Evolutionary conservation across 2,329 filamentous ascomycete species (phyloP), one percentile per base, ranked within the genome.

Genomic region (Ascochyta fabae): DNA sequence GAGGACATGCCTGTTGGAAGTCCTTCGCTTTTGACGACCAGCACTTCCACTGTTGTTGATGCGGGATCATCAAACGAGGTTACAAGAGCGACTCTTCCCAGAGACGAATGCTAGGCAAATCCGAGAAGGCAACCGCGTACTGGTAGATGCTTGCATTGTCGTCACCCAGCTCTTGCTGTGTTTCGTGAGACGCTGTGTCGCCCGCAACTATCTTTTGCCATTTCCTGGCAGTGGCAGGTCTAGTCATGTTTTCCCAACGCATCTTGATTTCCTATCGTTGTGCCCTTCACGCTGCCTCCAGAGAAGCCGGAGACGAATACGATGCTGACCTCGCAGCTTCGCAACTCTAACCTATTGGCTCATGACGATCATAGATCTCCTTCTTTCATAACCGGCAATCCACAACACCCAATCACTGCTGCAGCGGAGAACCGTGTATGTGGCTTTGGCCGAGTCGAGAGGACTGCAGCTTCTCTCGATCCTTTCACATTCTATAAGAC

Each of bases 401-500:
- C 58, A 44, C 60, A 53, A 49, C 36, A 53, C 51, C 23, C 3
- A 48, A 41, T 42, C 43, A 55, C 56, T 50, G 26, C 55, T 59
- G 62, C 60, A 43, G 44, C 47, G 12, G 47, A 48, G 38, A 52
- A 38, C 42, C 44, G 46, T 24, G 40, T 55, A 36, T 46, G 58
- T 48, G 43, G 54, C 26, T 44, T 47, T 33, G 52, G 36, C 48
- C 52, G 51, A 29, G 36, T 23, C 55, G 51, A 50, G 16, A 48
- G 36, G 23, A 47, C 51, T 45, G 52, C 55, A 46, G 44, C 41
- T 34, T 43, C 39, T 26, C 59, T 57, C 24, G 62, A 68, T 58
- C 55, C 63, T 23, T 65, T 64, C 45, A 45, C 62, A 58, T 62
- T 64, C 57, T 62, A 63, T 64, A 64, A 56, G 43, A 56, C 60